Base-by-base conservation (phyloP, 2,329 filamentous ascomycete species). In the Beauveria varroae region DNA sequence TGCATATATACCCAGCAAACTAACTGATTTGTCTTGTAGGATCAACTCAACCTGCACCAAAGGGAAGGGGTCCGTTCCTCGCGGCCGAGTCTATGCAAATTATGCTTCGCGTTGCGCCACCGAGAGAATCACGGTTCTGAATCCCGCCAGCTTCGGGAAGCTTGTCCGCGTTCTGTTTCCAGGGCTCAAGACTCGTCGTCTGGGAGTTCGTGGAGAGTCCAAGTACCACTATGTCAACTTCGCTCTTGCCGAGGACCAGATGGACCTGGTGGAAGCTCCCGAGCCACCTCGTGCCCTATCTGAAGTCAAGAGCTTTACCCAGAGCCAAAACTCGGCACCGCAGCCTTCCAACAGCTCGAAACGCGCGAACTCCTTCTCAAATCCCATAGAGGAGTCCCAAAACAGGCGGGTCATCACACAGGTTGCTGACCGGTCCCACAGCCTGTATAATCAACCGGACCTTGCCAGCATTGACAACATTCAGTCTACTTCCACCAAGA, bases 111-210 rank as follows among this genome's bases (percentile, higher is more conserved):
- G 91, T 65, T 99, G 95, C 74, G 93, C 91, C 49, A 96, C 89
- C 5, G 93, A 98, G 71, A 86, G 93, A 70, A 96, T 98, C 44
- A 96, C 95, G 0, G 93, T 96, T 10, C 77, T 99, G 62, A 99
- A 99, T 70, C 95, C 95, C 47, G 95, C 95, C 10, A 98, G 93
- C 30, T 99, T 99, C 75, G 95, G 95, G 61, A 99, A 99, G 75
- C 84, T 99, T 49, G 95, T 99, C 40, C 87, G 95, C 37, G 93
- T 99, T 44, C 89, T 99, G 57, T 99, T 98, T 68, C 93, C 95
- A 0, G 93, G 93, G 47, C 87, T 99, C 24, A 93, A 96, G 75
- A 99, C 95, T 37, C 84, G 95, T 63, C 85, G 95, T 65, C 81
- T 99, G 14, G 95, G 95, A 64, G 93, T 98, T 52, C 86, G 95